These are phyloP conservation scores for Clavariopsis aquatica DNA, from an alignment of 495 filamentous ascomycete genomes.

Conservation along the genomic window DNA sequence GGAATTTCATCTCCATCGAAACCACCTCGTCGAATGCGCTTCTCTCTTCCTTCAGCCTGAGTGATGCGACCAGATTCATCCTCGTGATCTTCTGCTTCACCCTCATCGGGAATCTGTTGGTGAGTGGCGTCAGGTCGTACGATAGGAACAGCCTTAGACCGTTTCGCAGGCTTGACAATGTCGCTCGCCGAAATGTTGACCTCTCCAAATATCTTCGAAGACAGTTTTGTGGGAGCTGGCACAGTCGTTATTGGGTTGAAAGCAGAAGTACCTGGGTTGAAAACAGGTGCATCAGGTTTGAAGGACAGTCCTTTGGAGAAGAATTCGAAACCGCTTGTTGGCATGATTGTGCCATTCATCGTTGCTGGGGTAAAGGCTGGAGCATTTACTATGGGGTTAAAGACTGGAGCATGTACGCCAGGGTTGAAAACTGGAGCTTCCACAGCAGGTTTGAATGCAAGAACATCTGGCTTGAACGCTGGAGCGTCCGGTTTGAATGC, in stretches of 20 bases:
- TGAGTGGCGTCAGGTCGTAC: conserved; percentile 60
- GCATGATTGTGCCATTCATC: conserved; percentile 24
- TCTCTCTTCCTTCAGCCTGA: conserved; percentile 63
- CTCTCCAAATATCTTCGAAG: conserved; percentile 70
- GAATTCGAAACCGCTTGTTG: conserved; percentile 69
- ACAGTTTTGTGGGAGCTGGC: conserved; percentile 37
- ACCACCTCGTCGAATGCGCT: conserved; percentile 64
- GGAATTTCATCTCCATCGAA: conserved; percentile 68
- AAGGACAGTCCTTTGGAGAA: conserved; percentile 67
- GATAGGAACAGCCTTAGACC: conserved; percentile 82
- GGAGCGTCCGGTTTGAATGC: conserved; percentile 52
- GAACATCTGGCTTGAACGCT: conserved; percentile 26
- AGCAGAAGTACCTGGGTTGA: conserved; percentile 50
- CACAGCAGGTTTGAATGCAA: conserved; percentile 26
- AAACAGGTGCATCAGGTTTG: conserved; percentile 78
- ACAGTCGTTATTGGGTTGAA: conserved; percentile 4
- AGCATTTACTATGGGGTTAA: conserved; percentile 58
- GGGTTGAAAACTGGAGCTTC: conserved; percentile 53
- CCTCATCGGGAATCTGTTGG: conserved; percentile 37
- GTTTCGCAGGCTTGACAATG: conserved; percentile 61
- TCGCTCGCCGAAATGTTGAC: conserved; percentile 61
- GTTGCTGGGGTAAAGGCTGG: conserved; percentile 18
- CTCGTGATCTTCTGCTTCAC: conserved; percentile 43
- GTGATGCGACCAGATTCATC: conserved; percentile 56
- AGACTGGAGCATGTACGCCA: conserved; percentile 57